Percentiles rank a stretch among this genome's conserved stretches.
These are phyloP conservation scores for Ceratobasidium sp. DNA, from an alignment of 1,284 basidiomycete species.

Conservation along the genomic window DNA sequence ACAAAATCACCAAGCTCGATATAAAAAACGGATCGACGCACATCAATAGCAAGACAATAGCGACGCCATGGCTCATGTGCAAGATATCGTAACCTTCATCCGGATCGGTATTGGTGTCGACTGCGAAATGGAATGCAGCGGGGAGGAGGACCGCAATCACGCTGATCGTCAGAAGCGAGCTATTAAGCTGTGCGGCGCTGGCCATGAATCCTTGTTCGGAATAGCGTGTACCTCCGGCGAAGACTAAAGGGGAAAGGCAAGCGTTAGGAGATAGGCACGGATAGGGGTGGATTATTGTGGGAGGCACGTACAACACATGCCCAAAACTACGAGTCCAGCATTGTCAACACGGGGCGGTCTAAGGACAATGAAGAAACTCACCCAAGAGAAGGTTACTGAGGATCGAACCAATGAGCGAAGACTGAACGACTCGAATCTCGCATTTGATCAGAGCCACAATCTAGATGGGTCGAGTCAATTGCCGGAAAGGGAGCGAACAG, in stretches of 20 bases:
- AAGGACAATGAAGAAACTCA: not conserved
- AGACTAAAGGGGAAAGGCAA: conserved; percentile 48
- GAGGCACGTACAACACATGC: conserved; percentile 55
- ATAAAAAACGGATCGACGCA: conserved; percentile 37
- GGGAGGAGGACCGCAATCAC: conserved; percentile 52
- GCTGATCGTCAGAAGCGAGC: conserved; percentile 56
- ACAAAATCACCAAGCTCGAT: not conserved
- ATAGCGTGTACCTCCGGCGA: conserved; percentile 71
- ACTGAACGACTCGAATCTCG: conserved; percentile 50
- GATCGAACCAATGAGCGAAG: conserved; percentile 72
- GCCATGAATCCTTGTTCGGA: conserved; percentile 76
- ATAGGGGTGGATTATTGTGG: not conserved
- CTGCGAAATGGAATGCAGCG: conserved; percentile 58
- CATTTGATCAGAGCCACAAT: conserved; percentile 47
- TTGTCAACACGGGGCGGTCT: not conserved
- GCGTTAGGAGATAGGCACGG: not conserved
- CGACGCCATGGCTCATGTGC: conserved; percentile 75
- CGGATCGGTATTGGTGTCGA: conserved; percentile 49
- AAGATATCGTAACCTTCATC: conserved; percentile 51
- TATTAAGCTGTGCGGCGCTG: conserved; percentile 56
- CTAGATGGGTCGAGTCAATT: conserved; percentile 34
- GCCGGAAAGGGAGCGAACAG: not conserved
- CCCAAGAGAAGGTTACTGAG: conserved; percentile 64
- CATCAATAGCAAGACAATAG: conserved; percentile 78
- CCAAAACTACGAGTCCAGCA: conserved; percentile 47